These are phyloP conservation scores for Microsporum canis DNA, from an alignment of 2,329 filamentous ascomycete species.

Conservation along the genomic window DNA sequence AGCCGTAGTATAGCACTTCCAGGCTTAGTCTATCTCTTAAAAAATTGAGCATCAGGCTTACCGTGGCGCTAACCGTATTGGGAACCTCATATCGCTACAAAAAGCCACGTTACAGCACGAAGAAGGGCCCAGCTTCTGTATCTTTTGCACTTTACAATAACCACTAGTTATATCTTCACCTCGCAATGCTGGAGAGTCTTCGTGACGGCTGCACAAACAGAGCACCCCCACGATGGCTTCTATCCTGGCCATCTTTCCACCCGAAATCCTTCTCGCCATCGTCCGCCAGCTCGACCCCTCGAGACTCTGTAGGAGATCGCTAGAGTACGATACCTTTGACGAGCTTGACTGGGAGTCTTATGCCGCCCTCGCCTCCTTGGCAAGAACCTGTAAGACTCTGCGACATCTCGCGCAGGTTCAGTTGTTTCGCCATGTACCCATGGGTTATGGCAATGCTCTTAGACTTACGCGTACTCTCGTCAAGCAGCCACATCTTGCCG, in stretches of 20 bases:
- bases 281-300: neutral
- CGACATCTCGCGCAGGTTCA: neutral
- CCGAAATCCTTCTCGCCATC: constrained; percentile 1
- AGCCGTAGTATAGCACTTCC: no score
- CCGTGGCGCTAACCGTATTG: no score
- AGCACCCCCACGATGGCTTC: no score
- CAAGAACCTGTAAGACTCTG: neutral
- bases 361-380: neutral
- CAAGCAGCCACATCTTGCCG: neutral
- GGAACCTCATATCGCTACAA: no score
- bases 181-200: neutral
- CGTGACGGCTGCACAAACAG: no score
- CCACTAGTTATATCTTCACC: no score
- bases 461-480: neutral
- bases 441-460: neutral
- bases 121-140: no score
- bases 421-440: neutral
- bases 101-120: no score
- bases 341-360: neutral
- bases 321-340: neutral
- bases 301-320: neutral
- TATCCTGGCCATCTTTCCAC: neutral
- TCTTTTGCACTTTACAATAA: no score
- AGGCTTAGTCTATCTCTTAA: no score
- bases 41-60: no score